Percentiles rank a stretch among this genome's conserved stretches.
Conservation (phyloP, 202 grass and related monocot species). For the Schoenoplectus triqueter region DNA sequence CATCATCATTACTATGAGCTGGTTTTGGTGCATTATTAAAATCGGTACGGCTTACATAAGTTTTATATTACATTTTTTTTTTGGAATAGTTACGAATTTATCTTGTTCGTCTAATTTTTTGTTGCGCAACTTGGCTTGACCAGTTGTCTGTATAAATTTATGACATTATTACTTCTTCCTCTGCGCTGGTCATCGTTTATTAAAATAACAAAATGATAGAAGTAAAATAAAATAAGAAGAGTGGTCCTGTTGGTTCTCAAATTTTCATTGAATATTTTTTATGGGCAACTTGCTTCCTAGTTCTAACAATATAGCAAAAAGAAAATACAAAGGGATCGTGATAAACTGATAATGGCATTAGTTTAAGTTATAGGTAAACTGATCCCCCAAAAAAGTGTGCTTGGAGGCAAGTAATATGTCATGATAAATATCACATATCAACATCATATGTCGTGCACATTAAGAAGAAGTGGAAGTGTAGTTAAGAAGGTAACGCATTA, state of each 20-base stretch:
- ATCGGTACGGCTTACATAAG: background rate
- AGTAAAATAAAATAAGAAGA: background rate
- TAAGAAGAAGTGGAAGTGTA: conserved; percentile 34
- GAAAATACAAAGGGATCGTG: background rate
- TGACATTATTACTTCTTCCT: background rate
- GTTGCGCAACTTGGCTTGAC: background rate
- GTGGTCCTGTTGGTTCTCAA: background rate
- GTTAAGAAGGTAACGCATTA: conserved; percentile 30
- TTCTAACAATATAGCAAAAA: background rate
- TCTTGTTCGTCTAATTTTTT: background rate
- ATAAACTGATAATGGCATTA: background rate
- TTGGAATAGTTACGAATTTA: background rate
- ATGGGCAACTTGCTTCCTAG: background rate
- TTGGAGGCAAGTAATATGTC: conserved; percentile 22
- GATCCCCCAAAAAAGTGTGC: conserved; percentile 23
- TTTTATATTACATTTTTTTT: background rate
- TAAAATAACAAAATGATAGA: background rate
- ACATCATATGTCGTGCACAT: conserved; percentile 32
- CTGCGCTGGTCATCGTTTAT: background rate
- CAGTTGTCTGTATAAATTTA: background rate
- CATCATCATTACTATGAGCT: background rate
- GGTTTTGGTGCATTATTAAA: background rate
- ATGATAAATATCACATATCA: conserved; percentile 20
- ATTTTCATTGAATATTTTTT: background rate
- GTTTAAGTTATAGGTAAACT: conserved; percentile 26